Evolutionary conservation across 2,329 filamentous ascomycete genomes (phyloP).

Genomic region (Penicillium sclerotiorum): DNA sequence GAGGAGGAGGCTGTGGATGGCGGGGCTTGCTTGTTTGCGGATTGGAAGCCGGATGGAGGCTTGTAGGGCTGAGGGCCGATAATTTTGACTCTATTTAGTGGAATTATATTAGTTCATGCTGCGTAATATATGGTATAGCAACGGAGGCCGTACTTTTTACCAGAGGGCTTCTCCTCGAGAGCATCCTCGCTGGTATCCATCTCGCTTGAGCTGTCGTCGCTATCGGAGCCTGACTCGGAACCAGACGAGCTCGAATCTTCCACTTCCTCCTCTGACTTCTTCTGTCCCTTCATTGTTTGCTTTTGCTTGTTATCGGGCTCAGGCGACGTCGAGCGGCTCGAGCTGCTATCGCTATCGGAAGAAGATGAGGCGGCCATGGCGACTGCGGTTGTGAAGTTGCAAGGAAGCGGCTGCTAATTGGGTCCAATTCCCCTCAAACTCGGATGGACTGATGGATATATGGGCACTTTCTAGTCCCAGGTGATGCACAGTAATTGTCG

Average conservation of each 20-base stretch:
- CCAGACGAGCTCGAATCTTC: slow-evolving; percentile 21
- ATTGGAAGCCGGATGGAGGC: slow-evolving; percentile 47
- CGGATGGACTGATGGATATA: not conserved
- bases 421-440: not conserved
- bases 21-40: slow-evolving; percentile 35
- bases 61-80: slow-evolving; percentile 42
- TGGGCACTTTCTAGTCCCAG: not conserved
- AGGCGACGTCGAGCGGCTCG: slow-evolving; percentile 31
- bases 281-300: slow-evolving; percentile 22
- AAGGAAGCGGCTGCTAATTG: slow-evolving; percentile 1
- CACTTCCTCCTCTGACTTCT: slow-evolving; percentile 22
- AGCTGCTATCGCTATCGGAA: slow-evolving; percentile 29
- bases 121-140: no score
- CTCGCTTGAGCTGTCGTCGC: slow-evolving; percentile 22
- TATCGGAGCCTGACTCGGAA: slow-evolving; percentile 13
- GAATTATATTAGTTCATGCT: slow-evolving; percentile 8
- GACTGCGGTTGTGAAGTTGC: slow-evolving; percentile 2
- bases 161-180: slow-evolving; percentile 4
- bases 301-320: slow-evolving; percentile 27
- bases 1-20: slow-evolving; percentile 37
- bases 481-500: not conserved
- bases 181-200: slow-evolving; percentile 26
- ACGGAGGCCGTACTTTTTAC: slow-evolving; percentile 26
- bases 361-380: slow-evolving; percentile 24
- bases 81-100: slow-evolving; percentile 17